Evolutionary conservation across 192 early-diverging fungal genomes (phyloP), one percentile per base, ranked within the genome.

Genomic region (Phlyctochytrium bullatum): DNA sequence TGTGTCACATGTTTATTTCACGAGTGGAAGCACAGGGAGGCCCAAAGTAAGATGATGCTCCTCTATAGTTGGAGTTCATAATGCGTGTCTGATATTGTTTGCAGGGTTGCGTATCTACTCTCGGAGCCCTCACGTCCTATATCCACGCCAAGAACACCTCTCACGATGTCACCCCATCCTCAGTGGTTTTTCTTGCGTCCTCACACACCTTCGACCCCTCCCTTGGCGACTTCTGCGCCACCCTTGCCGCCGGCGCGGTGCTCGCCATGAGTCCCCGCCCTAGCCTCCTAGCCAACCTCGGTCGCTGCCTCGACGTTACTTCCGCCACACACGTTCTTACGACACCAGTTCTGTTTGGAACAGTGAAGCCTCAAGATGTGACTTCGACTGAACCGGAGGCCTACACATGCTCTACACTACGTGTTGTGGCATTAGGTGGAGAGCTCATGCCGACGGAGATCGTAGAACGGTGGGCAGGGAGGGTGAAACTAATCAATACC

Each of bases 131-230:
- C 35, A 25, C 69, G 1, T 54, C 68, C 2, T 78, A 78, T 34
- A 67, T 57, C 62, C 32, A 17, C 2, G 72, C 68, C 16, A 71
- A 74, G 53, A 66, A 65, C 62, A 24, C 16, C 6, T 27, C 66
- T 29, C 76, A 74, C 62, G 10, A 56, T 3, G 51, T 71, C 4
- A 54, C 28, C 6, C 3, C 61, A 0, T 20, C 4, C 24, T 56
- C 40, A 47, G 59, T 59, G 25, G 56, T 62, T 25, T 74, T 78
- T 56, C 58, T 72, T 20, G 76, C 76, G 14, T 78, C 76, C 20
- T 35, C 69, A 3, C 69, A 68, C 34, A 78, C 73, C 25, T 78
- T 78, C 52, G 76, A 78, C 36, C 76, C 76, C 6, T 64, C 60
- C 23, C 47, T 74, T 25, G 76, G 76, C 1, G 76, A 78, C 40